Evolutionary conservation across 768 basidiomycete genomes (phyloP), one percentile per base, ranked within the genome.

Genomic region (Suillus clintonianus): DNA sequence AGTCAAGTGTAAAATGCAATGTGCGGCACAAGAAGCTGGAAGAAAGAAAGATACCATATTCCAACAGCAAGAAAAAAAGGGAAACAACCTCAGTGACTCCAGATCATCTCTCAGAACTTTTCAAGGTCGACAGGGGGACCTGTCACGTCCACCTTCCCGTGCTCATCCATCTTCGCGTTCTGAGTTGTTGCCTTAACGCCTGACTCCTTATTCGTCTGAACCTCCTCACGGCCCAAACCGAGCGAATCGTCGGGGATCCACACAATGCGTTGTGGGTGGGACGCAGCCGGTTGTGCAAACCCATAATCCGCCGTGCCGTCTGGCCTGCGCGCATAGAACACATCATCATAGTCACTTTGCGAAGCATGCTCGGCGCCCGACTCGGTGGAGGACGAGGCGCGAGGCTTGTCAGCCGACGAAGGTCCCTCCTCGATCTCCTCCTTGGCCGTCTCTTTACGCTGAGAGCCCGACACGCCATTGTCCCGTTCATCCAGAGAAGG

Each of bases 241-340:
- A 86, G 77, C 27, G 76, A 68, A 72, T 99, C 97, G 43, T 78
- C 76, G 24, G 97, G 93, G 60, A 98, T 75, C 97, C 97, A 99
- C 37, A 98, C 79, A 5, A 86, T 81, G 65, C 89, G 82, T 77
- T 95, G 92, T 54, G 91, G 86, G 58, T 86, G 77, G 65, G 80
- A 85, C 61, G 86, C 82, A 8, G 94, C 94, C 17, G 97, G 97
- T 69, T 97, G 97, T 53, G 91, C 88, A 78, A 97, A 98, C 14
- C 90, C 89, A 70, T 88, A 87, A 57, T 85, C 72, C 64, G 73
- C 61, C 54, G 19, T n/a, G 10, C 71, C 75, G 22, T 75, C 74
- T 2, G 60, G 45, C 27, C 74, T 68, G 50, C 64, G 70, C 54
- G 73, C 65, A 39, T 75, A 74, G 47, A 64, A 54, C 22, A 67